Evolutionary conservation across 257 asterid species (phyloP).

Genomic region (Fraxinus cuspidata): DNA sequence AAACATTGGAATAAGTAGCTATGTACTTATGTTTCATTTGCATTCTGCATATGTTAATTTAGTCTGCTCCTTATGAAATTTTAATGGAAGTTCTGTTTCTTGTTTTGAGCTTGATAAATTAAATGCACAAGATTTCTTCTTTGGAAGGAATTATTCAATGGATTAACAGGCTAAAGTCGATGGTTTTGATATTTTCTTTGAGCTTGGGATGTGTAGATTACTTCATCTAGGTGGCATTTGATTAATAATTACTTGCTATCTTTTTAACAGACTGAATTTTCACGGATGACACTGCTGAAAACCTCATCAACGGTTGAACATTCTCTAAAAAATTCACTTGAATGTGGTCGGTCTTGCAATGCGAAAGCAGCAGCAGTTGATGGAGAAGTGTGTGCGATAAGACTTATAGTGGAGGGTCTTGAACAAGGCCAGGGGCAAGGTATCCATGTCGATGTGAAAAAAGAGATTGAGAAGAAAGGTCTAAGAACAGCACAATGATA

Average conservation of each 20-base stretch:
- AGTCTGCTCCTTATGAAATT: too few relatives aligned
- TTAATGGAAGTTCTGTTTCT: not conserved
- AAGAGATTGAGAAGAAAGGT: constrained; percentile 79
- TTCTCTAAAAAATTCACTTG: constrained; percentile 60
- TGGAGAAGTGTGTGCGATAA: constrained; percentile 87
- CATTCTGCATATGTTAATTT: too few relatives aligned
- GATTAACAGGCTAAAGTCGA: not conserved
- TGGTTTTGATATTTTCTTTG: not conserved
- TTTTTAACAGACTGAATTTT: constrained; percentile 18
- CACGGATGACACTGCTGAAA: constrained; percentile 59
- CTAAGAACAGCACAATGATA: constrained; percentile 63
- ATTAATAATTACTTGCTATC: not conserved
- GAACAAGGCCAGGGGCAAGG: constrained; percentile 78
- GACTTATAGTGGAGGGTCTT: constrained; percentile 81
- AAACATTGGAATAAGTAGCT: not conserved
- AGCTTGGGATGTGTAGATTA: not conserved
- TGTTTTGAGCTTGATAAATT: not conserved
- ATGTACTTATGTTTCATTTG: not conserved
- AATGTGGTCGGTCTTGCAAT: constrained; percentile 80
- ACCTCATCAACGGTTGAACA: constrained; percentile 79
- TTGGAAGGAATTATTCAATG: not conserved
- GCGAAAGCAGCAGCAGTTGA: constrained; percentile 82
- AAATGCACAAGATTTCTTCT: not conserved
- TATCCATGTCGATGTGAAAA: constrained; percentile 64
- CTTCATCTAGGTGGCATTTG: too few relatives aligned